phyloP scores from a whole-genome alignment of 2,329 filamentous ascomycete species.

The Ascochyta pisi region DNA sequence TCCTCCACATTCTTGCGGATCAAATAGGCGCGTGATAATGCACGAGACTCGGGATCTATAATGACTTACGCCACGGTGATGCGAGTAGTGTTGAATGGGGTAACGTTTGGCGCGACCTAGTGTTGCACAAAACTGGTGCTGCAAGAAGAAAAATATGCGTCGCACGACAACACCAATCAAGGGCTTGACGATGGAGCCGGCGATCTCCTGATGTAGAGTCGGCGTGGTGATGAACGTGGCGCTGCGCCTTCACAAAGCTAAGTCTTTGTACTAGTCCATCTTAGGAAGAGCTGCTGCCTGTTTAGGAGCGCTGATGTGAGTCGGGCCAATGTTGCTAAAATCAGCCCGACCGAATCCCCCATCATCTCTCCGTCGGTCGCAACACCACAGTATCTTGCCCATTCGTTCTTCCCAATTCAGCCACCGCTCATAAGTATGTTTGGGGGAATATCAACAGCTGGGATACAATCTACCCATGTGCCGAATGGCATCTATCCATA shows the following conservation, averaged over 20 bases:
- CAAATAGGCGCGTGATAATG: neutral
- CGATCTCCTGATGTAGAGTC: neutral
- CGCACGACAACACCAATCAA: neutral
- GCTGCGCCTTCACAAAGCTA: neutral
- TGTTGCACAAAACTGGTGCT: conserved; percentile 4
- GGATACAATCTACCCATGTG: neutral
- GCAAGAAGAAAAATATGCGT: neutral
- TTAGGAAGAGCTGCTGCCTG: neutral
- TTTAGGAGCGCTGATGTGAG: conserved; percentile 1
- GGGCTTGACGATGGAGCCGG: neutral
- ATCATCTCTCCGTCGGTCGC: neutral
- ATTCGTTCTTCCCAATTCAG: neutral
- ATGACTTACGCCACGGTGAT: neutral
- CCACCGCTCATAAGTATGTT: neutral
- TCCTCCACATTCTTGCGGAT: conserved; percentile 9
- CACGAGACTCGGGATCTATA: neutral
- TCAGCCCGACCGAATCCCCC: conserved; percentile 1
- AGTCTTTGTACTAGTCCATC: neutral
- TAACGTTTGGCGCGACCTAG: neutral
- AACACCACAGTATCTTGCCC: too few relatives aligned
- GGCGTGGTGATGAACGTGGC: neutral
- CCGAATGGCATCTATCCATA: neutral
- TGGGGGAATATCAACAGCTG: neutral
- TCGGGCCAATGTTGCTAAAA: neutral
- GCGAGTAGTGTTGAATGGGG: neutral